Evolutionary conservation across 768 basidiomycete genomes (phyloP).

Genomic region (Tricholoma hemisulphureum): DNA sequence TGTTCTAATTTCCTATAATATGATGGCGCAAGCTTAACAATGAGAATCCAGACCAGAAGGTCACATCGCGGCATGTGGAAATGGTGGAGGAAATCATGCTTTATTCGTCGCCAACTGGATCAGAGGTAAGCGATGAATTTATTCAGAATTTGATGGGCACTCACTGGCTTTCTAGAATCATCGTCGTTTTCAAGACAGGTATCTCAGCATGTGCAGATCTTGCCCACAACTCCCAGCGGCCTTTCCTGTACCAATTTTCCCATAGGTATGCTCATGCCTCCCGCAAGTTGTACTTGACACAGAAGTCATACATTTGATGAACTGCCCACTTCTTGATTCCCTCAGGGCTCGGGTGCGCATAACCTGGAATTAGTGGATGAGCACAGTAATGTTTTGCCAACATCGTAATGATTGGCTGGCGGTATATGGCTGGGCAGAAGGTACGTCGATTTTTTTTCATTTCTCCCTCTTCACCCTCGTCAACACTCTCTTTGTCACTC

Average conservation of each 20-base stretch:
- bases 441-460: conserved; percentile 4
- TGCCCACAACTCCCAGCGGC: neutral
- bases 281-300: neutral
- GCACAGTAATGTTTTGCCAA: neutral
- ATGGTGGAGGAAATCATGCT: conserved; percentile 33
- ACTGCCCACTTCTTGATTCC: neutral
- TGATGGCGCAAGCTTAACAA: conserved; percentile 23
- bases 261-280: neutral
- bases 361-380: neutral
- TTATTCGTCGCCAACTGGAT: conserved; percentile 33
- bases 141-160: neutral
- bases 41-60: conserved; percentile 31
- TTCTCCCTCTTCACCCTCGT: neutral
- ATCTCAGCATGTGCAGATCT: conserved; percentile 14
- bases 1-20: neutral
- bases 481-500: neutral
- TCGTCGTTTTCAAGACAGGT: conserved; percentile 27
- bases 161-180: conserved; percentile 31
- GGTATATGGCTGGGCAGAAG: conserved; percentile 15
- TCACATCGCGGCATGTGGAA: conserved; percentile 31
- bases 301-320: neutral
- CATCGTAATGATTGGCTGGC: conserved; percentile 3
- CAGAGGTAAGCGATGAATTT: neutral
- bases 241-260: neutral
- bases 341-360: neutral